These are phyloP conservation scores for Rubia yunnanensis DNA, from an alignment of 257 asterid species.

Conservation along the genomic window DNA sequence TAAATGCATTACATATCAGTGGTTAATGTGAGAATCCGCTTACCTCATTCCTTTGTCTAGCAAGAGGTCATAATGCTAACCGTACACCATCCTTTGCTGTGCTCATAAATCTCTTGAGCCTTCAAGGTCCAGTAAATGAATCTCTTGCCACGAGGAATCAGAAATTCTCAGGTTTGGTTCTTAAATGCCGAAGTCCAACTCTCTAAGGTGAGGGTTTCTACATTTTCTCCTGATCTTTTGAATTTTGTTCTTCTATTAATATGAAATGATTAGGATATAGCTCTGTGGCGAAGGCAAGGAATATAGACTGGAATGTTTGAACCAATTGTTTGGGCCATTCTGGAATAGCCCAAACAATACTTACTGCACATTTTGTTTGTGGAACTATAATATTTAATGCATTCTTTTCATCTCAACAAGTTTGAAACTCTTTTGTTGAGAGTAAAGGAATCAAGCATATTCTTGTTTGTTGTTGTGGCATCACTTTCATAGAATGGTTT, in stretches of 20 bases:
- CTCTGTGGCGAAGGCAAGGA: neutral
- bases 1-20: neutral
- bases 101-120: slow-evolving; percentile 89
- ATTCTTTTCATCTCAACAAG: neutral
- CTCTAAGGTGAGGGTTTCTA: slow-evolving; percentile 54
- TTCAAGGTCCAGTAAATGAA: slow-evolving; percentile 70
- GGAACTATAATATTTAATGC: neutral
- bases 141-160: slow-evolving; percentile 68
- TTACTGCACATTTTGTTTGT: neutral
- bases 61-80: slow-evolving; percentile 51
- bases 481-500: too few relatives aligned
- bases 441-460: neutral
- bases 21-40: slow-evolving; percentile 5
- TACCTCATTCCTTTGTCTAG: slow-evolving; percentile 14
- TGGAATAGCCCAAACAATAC: neutral
- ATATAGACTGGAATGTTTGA: too few relatives aligned
- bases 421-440: neutral
- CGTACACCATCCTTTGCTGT: slow-evolving; percentile 90
- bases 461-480: neutral
- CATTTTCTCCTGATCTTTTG: slow-evolving; percentile 2
- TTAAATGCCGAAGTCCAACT: slow-evolving; percentile 95
- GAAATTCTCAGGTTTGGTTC: slow-evolving; percentile 94
- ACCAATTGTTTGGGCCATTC: neutral
- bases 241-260: neutral
- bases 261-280: neutral